These are phyloP conservation scores for Phaeosphaeriaceae sp. DNA, from an alignment of 2,329 filamentous ascomycete genomes.

Conservation along the genomic window DNA sequence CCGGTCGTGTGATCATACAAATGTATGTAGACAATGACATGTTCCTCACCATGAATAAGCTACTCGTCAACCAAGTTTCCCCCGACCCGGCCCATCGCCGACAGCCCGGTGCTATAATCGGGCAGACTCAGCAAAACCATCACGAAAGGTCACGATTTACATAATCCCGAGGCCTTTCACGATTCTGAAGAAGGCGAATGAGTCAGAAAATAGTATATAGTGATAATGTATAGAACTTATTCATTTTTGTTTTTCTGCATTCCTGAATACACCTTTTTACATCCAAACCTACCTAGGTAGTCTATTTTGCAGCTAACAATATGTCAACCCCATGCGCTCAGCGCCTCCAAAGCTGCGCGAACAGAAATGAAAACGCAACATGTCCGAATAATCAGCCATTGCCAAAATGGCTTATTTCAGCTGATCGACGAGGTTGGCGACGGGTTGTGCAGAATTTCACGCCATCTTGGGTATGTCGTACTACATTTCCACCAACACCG, in stretches of 20 bases:
- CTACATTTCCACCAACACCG: not conserved
- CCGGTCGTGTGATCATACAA: too few species aligned
- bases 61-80: not conserved
- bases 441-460: constrained; percentile 43
- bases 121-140: constrained; percentile 1
- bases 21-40: not conserved
- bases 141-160: not conserved
- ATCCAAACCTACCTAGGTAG: too few species aligned
- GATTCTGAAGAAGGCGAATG: not conserved
- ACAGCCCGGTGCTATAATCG: constrained; percentile 1
- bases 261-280: not conserved
- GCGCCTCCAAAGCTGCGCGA: not conserved
- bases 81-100: constrained; percentile 6
- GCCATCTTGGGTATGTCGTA: constrained; percentile 38
- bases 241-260: too few species aligned
- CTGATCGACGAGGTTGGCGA: constrained; percentile 36
- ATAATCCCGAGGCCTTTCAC: not conserved
- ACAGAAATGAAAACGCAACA: not conserved
- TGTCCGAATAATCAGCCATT: constrained; percentile 9
- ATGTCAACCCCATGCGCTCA: not conserved
- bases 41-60: not conserved
- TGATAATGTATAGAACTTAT: too few species aligned
- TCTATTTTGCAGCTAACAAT: not conserved
- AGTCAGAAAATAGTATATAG: not conserved
- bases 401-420: constrained; percentile 35